Evolutionary conservation across 1,139 yeast genomes (phyloP), one percentile per base, ranked within the genome.

Genomic region (Sugiyamaella neomexicana): DNA sequence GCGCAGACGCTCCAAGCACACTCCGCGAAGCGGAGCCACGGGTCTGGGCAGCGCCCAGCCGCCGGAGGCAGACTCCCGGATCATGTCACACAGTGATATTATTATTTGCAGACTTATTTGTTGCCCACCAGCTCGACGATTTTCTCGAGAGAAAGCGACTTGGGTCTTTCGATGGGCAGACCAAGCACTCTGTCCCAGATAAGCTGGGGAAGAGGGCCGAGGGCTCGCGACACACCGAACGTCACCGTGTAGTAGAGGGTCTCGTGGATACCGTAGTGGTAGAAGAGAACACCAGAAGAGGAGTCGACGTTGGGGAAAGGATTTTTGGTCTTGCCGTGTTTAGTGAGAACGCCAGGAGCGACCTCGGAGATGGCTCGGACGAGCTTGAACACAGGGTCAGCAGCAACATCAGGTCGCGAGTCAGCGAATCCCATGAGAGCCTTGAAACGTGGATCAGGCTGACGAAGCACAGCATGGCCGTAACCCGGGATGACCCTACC

Each of bases 281-380:
- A 96, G 79, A 93, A 85, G 68, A 93, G 79, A 65, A 91, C 96
- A 79, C 98, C 98, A 54, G 97, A 90, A 78, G 89, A 96, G 57
- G 97, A 89, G 77, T 91, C 98, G 67, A 91, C 98, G 75, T 91
- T 91, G 76, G 98, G 98, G 93, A 93, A 90, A 78, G 97, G 97
- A 83, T 90, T 91, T 84, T 89, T 89, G 72, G 97, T 90, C 83
- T 91, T 91, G 76, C 98, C 98, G 76, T 91, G 98, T 80, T 89
- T 82, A 71, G 95, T 86, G 73, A 91, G 82, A 60, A 91, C 98
- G 68, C 82, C 86, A 73, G 98, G 98, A 61, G 97, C 98, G 70
- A 91, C 93, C 74, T 90, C 91, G 76, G 90, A 89, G 66, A 90
- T 86, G 76, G 86, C 82, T 57, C 95, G 40, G 23, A 60, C 63